Evolutionary conservation across 768 basidiomycete species (phyloP).

Genomic region (Suillus subalutaceus): DNA sequence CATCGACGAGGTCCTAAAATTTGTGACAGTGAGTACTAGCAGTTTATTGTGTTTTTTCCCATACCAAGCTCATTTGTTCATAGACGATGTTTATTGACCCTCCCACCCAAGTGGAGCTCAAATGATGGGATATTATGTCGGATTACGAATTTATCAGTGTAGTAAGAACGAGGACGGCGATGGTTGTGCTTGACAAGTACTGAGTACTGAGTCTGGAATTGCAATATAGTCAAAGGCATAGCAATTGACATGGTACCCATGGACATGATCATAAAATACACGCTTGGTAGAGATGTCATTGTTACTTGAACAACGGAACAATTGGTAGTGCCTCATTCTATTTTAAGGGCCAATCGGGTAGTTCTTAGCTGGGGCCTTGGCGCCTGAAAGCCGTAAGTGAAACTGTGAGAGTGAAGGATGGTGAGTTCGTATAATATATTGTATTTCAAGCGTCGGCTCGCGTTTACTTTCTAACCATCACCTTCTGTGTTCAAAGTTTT

Average conservation of each 20-base stretch:
- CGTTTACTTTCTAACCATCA: constrained; percentile 12
- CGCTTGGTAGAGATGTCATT: not conserved
- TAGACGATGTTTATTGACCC: constrained; percentile 63
- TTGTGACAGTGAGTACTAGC: constrained; percentile 61
- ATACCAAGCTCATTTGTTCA: not conserved
- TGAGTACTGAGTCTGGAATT: not conserved
- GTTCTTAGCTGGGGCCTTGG: not conserved
- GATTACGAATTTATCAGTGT: not conserved
- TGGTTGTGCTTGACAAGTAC: not conserved
- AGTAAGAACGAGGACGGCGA: not conserved
- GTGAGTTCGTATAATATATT: not conserved
- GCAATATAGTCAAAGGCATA: not conserved
- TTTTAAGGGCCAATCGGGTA: not conserved
- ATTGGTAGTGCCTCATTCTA: not conserved
- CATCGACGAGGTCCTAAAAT: constrained; percentile 91
- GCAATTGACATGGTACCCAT: not conserved
- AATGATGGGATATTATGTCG: not conserved
- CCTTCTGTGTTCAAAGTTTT: constrained; percentile 13
- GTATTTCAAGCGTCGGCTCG: not conserved
- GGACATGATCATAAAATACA: not conserved
- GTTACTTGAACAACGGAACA: not conserved
- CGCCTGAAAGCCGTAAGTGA: constrained; percentile 5
- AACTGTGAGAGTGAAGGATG: not conserved
- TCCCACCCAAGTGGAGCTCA: constrained; percentile 52
- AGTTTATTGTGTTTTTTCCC: constrained; percentile 11